These are phyloP conservation scores for Wickerhamomyces bisporus DNA, from an alignment of 805 yeast species.

Conservation along the genomic window DNA sequence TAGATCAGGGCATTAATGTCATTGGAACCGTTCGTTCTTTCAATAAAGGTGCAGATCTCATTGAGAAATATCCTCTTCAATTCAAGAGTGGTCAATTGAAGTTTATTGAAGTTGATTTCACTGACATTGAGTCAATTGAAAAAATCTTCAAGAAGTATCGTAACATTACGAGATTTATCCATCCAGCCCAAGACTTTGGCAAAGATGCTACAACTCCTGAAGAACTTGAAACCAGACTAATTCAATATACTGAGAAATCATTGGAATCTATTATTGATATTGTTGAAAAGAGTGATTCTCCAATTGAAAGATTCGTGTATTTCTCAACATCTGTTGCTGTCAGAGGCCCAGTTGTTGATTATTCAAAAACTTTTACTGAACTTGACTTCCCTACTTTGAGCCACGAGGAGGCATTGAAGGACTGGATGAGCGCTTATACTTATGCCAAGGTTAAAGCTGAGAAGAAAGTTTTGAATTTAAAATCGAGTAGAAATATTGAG, in stretches of 20 bases:
- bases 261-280: constrained; percentile 1
- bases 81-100: constrained; percentile 5
- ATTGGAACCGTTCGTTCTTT: constrained; percentile 10
- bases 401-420: constrained; percentile 1
- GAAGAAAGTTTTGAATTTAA: neutral
- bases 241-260: constrained; percentile 5
- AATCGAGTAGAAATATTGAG: constrained; percentile 4
- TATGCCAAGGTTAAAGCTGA: constrained; percentile 9
- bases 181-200: constrained; percentile 9
- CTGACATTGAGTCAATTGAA: constrained; percentile 1
- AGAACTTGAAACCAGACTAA: constrained; percentile 2
- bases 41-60: constrained; percentile 5
- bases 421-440: constrained; percentile 4
- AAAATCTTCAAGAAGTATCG: neutral
- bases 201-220: constrained; percentile 1
- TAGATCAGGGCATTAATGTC: constrained; percentile 1
- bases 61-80: neutral
- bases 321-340: constrained; percentile 9
- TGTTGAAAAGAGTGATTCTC: constrained; percentile 3
- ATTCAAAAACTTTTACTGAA: constrained; percentile 2
- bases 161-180: constrained; percentile 3
- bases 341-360: constrained; percentile 5
- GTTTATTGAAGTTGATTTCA: constrained; percentile 5
- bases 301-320: constrained; percentile 8
- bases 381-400: constrained; percentile 1